phyloP scores from a whole-genome alignment of 305 asterid species.

The Lippia alba region DNA sequence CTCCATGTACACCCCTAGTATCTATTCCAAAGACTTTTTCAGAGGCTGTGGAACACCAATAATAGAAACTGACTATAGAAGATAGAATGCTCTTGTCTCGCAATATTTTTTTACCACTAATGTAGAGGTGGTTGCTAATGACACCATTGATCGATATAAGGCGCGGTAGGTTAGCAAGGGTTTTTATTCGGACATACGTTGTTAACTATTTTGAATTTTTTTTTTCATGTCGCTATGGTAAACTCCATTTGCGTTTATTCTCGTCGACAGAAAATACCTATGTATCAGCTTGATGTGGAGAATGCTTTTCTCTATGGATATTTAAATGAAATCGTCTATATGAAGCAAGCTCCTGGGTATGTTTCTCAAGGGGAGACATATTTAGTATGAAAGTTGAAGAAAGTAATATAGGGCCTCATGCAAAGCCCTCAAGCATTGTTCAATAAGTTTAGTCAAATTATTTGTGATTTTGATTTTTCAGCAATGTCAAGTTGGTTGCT shows the following conservation, averaged over 20 bases:
- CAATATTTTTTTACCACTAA: neutral
- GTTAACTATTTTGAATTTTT: too few relatives aligned
- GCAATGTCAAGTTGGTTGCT: too few relatives aligned
- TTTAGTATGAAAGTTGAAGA: too few relatives aligned
- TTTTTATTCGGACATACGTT: neutral
- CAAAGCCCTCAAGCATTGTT: too few relatives aligned
- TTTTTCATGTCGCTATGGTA: neutral
- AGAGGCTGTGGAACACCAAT: neutral
- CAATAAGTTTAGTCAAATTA: too few relatives aligned
- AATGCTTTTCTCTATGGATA: neutral
- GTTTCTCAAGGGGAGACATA: neutral
- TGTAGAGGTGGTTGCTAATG: neutral
- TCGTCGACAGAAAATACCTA: neutral
- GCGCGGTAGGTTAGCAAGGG: neutral
- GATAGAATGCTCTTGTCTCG: neutral
- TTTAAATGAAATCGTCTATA: neutral
- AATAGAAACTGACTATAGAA: neutral
- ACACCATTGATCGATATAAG: neutral
- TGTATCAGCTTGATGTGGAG: neutral
- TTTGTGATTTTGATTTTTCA: too few relatives aligned
- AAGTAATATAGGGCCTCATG: too few relatives aligned
- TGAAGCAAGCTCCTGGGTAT: neutral
- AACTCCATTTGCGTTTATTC: neutral
- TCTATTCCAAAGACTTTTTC: neutral
- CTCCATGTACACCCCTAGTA: too few relatives aligned